phyloP scores from a whole-genome alignment of 148 eudicot genomes.

The Simmondsia chinensis region DNA sequence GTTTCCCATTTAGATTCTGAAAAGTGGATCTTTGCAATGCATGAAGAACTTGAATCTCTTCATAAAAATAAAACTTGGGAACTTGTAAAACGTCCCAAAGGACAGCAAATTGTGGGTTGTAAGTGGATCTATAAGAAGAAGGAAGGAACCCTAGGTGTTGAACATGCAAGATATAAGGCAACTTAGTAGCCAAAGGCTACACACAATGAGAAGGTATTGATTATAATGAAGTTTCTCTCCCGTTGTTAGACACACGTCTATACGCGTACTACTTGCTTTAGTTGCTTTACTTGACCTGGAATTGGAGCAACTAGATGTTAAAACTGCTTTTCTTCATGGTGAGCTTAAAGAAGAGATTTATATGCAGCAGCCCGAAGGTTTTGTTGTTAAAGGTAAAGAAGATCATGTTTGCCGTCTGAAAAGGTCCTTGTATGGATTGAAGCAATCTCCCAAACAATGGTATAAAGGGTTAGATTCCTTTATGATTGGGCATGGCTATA shows the following conservation, averaged over 20 bases:
- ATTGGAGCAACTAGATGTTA: constrained; percentile 7
- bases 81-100: background rate
- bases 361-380: no score
- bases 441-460: constrained; percentile 3
- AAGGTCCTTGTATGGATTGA: constrained; percentile 1
- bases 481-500: no score
- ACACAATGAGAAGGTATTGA: background rate
- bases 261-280: background rate
- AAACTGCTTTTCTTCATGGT: constrained; percentile 2
- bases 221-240: constrained; percentile 4
- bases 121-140: constrained; percentile 1
- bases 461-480: no score
- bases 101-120: no score
- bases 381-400: no score
- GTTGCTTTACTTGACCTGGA: background rate
- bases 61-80: constrained; percentile 3
- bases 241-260: constrained; percentile 2
- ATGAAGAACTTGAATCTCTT: constrained; percentile 5
- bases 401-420: no score
- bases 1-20: background rate
- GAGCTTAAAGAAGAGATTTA: background rate
- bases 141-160: background rate
- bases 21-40: background rate
- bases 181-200: no score
- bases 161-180: background rate